phyloP scores from a whole-genome alignment of 2,329 filamentous ascomycete genomes.

The Hymenoscyphus linearis region DNA sequence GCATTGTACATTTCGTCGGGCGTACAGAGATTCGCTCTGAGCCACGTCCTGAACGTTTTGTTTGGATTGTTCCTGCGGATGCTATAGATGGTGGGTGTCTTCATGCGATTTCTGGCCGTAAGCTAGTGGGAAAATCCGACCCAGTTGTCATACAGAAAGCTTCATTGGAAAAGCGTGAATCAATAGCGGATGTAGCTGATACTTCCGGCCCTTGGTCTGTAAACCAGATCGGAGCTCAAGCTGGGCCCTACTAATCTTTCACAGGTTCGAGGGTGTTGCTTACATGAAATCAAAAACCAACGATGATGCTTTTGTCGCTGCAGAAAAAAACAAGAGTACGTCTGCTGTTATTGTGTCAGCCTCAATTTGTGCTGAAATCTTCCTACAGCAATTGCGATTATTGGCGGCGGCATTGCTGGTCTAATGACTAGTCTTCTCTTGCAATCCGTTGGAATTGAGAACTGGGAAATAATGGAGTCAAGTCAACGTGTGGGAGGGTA shows the following conservation, averaged over 20 bases:
- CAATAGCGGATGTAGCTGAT: constrained; percentile 13
- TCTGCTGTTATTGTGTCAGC: neutral
- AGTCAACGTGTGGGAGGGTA: constrained; percentile 53
- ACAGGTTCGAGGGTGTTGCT: constrained; percentile 53
- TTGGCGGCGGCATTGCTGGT: constrained; percentile 61
- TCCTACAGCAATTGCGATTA: constrained; percentile 44
- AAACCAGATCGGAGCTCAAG: neutral
- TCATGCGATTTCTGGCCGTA: constrained; percentile 31
- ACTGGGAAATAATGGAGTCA: constrained; percentile 58
- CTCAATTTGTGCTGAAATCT: neutral
- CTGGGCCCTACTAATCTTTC: neutral
- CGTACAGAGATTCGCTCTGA: constrained; percentile 8
- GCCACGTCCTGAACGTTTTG: constrained; percentile 35
- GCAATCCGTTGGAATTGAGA: constrained; percentile 41
- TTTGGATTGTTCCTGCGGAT: constrained; percentile 34
- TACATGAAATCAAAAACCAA: constrained; percentile 51
- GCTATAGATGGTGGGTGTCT: constrained; percentile 32
- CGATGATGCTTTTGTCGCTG: constrained; percentile 44
- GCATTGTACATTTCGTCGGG: constrained; percentile 16
- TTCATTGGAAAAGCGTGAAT: constrained; percentile 2
- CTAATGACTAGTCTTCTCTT: constrained; percentile 48
- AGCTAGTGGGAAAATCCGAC: constrained; percentile 18
- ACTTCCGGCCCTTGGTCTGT: constrained; percentile 46
- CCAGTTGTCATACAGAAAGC: constrained; percentile 11
- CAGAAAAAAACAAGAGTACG: constrained; percentile 49